A percentile compares a stretch with the other conserved stretches of the same genome.
Evolutionary conservation across 2,329 filamentous ascomycete species (phyloP).

Genomic region (Rosellinia necatrix): DNA sequence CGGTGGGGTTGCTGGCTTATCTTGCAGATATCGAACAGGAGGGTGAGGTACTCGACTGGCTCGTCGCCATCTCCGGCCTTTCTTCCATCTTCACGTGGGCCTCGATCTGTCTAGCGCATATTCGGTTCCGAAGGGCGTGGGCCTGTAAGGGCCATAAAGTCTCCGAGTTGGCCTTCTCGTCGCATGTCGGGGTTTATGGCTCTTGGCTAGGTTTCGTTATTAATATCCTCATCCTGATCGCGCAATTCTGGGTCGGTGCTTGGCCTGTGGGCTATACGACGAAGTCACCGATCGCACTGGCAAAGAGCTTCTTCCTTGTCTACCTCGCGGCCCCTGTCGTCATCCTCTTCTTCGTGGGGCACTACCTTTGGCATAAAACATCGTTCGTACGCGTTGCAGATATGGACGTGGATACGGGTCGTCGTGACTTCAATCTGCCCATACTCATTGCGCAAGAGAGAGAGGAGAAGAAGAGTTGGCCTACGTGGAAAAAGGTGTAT

Average conservation of each 20-base stretch:
- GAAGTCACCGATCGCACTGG: constrained; percentile 51
- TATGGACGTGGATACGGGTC: constrained; percentile 87
- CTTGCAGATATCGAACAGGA: constrained; percentile 69
- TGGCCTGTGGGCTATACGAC: constrained; percentile 68
- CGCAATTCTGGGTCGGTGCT: constrained; percentile 87
- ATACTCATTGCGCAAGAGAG: constrained; percentile 79
- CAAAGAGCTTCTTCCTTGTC: constrained; percentile 72
- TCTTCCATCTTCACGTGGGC: constrained; percentile 80
- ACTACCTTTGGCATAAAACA: constrained; percentile 78
- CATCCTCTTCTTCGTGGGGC: constrained; percentile 68
- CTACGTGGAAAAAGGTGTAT: constrained; percentile 76
- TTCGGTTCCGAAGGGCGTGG: constrained; percentile 89
- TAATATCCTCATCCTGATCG: constrained; percentile 75
- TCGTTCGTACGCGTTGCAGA: constrained; percentile 68
- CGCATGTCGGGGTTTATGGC: constrained; percentile 77
- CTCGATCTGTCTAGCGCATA: constrained; percentile 87
- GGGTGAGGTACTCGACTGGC: constrained; percentile 74
- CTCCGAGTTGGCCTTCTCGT: constrained; percentile 78
- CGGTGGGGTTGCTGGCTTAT: constrained; percentile 76
- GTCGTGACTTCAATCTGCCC: constrained; percentile 81
- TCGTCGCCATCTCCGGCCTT: constrained; percentile 74
- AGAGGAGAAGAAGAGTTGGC: constrained; percentile 74
- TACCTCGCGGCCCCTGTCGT: constrained; percentile 75
- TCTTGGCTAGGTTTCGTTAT: constrained; percentile 80
- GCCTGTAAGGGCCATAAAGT: constrained; percentile 68